A percentile compares a stretch with the other conserved stretches of the same genome.
Conservation (phyloP, 176 grass and related monocot genomes). For the Leersia perrieri region DNA sequence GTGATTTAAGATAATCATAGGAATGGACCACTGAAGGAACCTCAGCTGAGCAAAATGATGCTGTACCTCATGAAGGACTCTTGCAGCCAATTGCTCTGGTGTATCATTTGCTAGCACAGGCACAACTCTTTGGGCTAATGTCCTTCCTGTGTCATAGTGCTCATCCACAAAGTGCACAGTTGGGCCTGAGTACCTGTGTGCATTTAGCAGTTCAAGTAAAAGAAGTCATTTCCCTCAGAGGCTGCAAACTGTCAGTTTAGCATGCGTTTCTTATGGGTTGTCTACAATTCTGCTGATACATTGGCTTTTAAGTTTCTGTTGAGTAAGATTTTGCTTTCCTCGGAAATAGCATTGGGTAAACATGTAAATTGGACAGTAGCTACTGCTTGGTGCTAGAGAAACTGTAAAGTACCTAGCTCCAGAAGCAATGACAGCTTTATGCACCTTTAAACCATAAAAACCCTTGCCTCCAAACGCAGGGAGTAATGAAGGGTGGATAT, state of each 20-base stretch:
- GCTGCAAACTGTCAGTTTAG: neutral
- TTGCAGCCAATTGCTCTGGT: constrained; percentile 47
- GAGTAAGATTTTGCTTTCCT: constrained; percentile 1
- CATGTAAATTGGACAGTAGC: neutral
- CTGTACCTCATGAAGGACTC: constrained; percentile 58
- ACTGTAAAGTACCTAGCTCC: constrained; percentile 62
- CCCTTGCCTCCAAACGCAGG: constrained; percentile 92
- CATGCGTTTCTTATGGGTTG: neutral
- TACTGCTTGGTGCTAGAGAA: constrained; percentile 11
- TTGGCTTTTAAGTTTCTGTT: neutral
- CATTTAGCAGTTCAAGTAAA: neutral
- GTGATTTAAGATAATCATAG: neutral
- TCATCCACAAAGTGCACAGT: constrained; percentile 60
- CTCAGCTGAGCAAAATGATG: neutral
- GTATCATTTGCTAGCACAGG: constrained; percentile 40
- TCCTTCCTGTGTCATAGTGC: constrained; percentile 49
- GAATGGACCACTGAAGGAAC: neutral
- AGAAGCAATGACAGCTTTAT: constrained; percentile 80
- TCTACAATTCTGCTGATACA: neutral
- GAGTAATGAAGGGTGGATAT: constrained; percentile 93
- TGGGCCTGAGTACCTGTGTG: constrained; percentile 49
- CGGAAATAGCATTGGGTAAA: neutral
- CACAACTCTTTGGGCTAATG: constrained; percentile 45
- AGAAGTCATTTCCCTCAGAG: neutral
- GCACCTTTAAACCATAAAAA: constrained; percentile 86